Evolutionary conservation across 2,329 filamentous ascomycete genomes (phyloP).

Genomic region (Aspergillus sojae): DNA sequence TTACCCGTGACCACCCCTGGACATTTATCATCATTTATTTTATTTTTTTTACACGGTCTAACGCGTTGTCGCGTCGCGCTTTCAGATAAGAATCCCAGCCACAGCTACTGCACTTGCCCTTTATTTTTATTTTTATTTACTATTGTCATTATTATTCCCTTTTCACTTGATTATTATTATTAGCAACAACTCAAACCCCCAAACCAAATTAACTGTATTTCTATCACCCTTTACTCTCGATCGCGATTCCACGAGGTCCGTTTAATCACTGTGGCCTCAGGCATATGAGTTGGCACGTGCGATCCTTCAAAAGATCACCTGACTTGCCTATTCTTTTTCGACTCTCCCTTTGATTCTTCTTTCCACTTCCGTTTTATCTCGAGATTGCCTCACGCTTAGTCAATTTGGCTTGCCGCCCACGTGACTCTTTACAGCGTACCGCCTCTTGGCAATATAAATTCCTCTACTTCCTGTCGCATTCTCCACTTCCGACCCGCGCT

Average conservation of each 20-base stretch:
- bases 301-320: slow-evolving; percentile 21
- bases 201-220: slow-evolving; percentile 9
- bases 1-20: slow-evolving; percentile 6
- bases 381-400: slow-evolving; percentile 26
- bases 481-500: slow-evolving; percentile 37
- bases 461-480: slow-evolving; percentile 40
- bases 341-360: slow-evolving; percentile 12
- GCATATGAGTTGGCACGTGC: slow-evolving; percentile 20
- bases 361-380: slow-evolving; percentile 17
- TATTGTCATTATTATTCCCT: slow-evolving; percentile 12
- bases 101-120: slow-evolving; percentile 22
- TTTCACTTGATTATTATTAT: slow-evolving; percentile 12
- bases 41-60: slow-evolving; percentile 13
- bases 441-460: slow-evolving; percentile 50
- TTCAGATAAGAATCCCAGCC: slow-evolving; percentile 21
- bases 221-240: background rate
- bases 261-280: slow-evolving; percentile 15
- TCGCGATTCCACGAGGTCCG: background rate
- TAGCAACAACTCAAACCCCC: slow-evolving; percentile 17
- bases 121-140: slow-evolving; percentile 11
- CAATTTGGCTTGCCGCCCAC: slow-evolving; percentile 34
- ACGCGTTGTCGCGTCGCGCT: slow-evolving; percentile 29
- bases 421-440: slow-evolving; percentile 34
- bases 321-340: slow-evolving; percentile 19
- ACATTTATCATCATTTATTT: slow-evolving; percentile 7